Evolutionary conservation across 371 early-diverging fungal genomes (phyloP).

Genomic region (Actinomortierella wolfii): DNA sequence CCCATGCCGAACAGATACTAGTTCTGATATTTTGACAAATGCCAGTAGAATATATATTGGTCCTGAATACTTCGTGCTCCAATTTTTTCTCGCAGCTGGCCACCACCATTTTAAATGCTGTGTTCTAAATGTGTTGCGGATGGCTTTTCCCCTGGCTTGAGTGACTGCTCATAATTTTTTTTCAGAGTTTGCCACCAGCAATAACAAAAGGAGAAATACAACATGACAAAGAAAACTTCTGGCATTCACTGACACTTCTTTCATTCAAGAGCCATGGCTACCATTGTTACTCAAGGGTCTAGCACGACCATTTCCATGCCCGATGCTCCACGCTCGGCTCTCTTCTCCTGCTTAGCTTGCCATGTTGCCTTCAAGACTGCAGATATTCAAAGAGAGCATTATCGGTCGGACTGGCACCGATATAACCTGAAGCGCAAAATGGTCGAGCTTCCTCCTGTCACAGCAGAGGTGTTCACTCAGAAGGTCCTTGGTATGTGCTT

Average conservation of each 20-base stretch:
- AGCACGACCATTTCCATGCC: constrained; percentile 38
- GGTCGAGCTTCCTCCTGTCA: constrained; percentile 83
- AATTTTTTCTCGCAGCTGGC: too few relatives aligned
- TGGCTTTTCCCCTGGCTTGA: neutral
- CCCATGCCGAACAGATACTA: too few relatives aligned
- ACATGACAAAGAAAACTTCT: neutral
- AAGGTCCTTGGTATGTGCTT: constrained; percentile 63
- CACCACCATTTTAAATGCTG: too few relatives aligned
- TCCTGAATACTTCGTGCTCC: too few relatives aligned
- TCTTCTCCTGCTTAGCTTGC: constrained; percentile 84
- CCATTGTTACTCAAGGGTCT: neutral
- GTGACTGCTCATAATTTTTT: constrained; percentile 10
- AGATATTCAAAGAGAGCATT: constrained; percentile 88
- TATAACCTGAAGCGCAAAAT: constrained; percentile 97
- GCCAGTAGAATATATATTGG: too few relatives aligned
- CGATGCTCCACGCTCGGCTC: constrained; percentile 41
- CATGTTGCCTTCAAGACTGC: constrained; percentile 84
- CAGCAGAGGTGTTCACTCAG: constrained; percentile 77
- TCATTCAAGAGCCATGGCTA: neutral
- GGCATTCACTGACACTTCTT: neutral
- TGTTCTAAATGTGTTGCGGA: too few relatives aligned
- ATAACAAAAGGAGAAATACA: neutral
- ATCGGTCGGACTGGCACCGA: constrained; percentile 96
- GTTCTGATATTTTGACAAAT: too few relatives aligned
- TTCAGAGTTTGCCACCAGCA: constrained; percentile 2